Percentiles rank a stretch among this genome's conserved stretches.
Conservation (phyloP, 352 stramenopile species). For the Phytophthora aleatoria region DNA sequence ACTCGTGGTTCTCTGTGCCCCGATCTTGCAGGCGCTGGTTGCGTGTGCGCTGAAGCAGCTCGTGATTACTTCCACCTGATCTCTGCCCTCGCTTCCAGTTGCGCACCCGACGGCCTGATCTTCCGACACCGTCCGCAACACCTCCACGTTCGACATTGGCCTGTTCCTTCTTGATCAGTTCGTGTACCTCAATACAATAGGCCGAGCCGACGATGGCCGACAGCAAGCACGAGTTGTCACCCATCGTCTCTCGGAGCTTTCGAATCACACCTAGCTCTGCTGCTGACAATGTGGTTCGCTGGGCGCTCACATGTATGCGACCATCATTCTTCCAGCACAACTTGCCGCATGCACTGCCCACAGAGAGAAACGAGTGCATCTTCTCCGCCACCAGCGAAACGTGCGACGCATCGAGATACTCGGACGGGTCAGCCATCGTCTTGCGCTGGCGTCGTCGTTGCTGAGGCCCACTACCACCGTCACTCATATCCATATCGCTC, state of each 20-base stretch:
- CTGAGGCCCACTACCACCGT: neutral
- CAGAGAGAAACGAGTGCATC: slow-evolving; percentile 45
- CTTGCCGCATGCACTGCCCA: slow-evolving; percentile 34
- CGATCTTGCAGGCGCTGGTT: slow-evolving; percentile 70
- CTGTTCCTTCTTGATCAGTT: slow-evolving; percentile 46
- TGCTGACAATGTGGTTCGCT: slow-evolving; percentile 6
- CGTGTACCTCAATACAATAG: slow-evolving; percentile 49
- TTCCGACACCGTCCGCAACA: slow-evolving; percentile 2
- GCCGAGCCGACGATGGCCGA: slow-evolving; percentile 50
- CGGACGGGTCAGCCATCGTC: slow-evolving; percentile 35
- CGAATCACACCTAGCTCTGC: slow-evolving; percentile 55
- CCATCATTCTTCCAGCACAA: slow-evolving; percentile 41
- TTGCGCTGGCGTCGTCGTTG: slow-evolving; percentile 5
- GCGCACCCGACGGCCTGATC: slow-evolving; percentile 27
- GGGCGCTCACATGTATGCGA: neutral
- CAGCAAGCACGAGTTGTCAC: slow-evolving; percentile 72
- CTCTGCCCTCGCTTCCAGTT: slow-evolving; percentile 46
- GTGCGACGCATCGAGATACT: slow-evolving; percentile 64
- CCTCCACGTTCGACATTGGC: slow-evolving; percentile 3
- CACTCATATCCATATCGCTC: slow-evolving; percentile 2
- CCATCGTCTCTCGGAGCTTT: slow-evolving; percentile 59
- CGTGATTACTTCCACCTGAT: slow-evolving; percentile 53
- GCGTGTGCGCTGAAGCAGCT: slow-evolving; percentile 65
- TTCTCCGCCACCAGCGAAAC: slow-evolving; percentile 43
- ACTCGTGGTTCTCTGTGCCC: slow-evolving; percentile 62